A percentile compares a stretch with the other conserved stretches of the same genome.
These are phyloP conservation scores for Nelumbo lutea DNA, from an alignment of 164 flowering plant species.

Conservation along the genomic window DNA sequence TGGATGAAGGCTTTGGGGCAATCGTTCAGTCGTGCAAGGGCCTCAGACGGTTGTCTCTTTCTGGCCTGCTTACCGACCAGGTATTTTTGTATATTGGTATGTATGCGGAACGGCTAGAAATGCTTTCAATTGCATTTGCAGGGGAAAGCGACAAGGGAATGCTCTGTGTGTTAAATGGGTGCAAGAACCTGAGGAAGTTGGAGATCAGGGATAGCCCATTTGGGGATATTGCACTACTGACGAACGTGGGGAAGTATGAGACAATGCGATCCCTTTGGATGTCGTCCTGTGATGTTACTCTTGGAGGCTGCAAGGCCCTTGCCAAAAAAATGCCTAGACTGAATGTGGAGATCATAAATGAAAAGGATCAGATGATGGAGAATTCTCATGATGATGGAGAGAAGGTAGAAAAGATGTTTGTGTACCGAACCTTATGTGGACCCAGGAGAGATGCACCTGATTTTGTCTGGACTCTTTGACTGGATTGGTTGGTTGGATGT, in stretches of 20 bases:
- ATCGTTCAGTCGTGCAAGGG: conserved; percentile 77
- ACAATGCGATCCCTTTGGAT: conserved; percentile 99
- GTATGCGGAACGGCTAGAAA: conserved; percentile 86
- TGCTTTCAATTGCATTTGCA: conserved; percentile 90
- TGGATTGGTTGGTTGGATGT: conserved; percentile 3
- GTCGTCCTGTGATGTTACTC: conserved; percentile 83
- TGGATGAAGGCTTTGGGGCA: conserved; percentile 94
- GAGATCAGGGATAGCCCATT: conserved; percentile 87
- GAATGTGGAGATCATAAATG: conserved; percentile 86
- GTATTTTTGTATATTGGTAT: conserved; percentile 84
- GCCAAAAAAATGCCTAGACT: conserved; percentile 69
- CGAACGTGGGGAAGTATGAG: conserved; percentile 81
- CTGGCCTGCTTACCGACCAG: conserved; percentile 79
- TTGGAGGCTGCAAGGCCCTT: conserved; percentile 74
- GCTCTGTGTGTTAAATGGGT: conserved; percentile 75
- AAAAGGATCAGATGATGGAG: conserved; percentile 37
- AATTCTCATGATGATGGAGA: conserved; percentile 30
- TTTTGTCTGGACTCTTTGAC: conserved; percentile 61
- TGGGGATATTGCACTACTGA: conserved; percentile 67
- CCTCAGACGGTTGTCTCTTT: conserved; percentile 62
- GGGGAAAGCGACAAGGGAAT: conserved; percentile 82
- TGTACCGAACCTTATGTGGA: conserved; percentile 74
- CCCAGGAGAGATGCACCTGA: conserved; percentile 66
- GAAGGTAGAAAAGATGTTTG: conserved; percentile 69
- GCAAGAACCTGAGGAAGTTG: conserved; percentile 77